Percentiles rank a stretch among this genome's conserved stretches.
Conservation (phyloP, 2,329 filamentous ascomycete genomes). For the Fonsecaea monophora region DNA sequence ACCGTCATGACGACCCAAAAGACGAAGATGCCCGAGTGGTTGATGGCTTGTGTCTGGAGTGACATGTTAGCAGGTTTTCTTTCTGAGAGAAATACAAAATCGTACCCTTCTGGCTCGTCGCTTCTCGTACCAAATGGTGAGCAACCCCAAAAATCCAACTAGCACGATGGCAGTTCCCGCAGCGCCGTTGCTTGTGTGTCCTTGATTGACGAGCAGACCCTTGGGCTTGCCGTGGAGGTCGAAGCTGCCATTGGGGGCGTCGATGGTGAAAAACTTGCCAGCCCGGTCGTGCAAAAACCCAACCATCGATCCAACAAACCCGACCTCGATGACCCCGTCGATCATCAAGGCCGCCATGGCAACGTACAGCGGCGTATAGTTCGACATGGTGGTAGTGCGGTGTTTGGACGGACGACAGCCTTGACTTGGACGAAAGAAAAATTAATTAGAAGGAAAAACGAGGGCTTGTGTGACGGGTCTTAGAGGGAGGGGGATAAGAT, state of each 20-base stretch:
- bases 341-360: constrained; percentile 10
- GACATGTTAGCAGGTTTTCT: not conserved
- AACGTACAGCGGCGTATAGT: constrained; percentile 10
- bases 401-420: not conserved
- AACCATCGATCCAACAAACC: constrained; percentile 38
- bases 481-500: constrained; percentile 6
- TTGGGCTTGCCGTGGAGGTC: constrained; percentile 37
- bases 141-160: constrained; percentile 33
- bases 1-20: constrained; percentile 37
- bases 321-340: constrained; percentile 37
- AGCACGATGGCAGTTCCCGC: constrained; percentile 39
- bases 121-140: constrained; percentile 34
- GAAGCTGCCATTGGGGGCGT: constrained; percentile 31
- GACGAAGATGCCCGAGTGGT: constrained; percentile 28
- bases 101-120: constrained; percentile 29
- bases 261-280: constrained; percentile 36
- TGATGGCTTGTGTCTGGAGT: constrained; percentile 18
- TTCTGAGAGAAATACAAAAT: not conserved
- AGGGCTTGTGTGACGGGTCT: not conserved
- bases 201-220: constrained; percentile 33
- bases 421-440: not conserved
- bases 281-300: constrained; percentile 39
- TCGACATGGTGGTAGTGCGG: constrained; percentile 4
- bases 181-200: constrained; percentile 40
- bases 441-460: not conserved